These are phyloP conservation scores for Suillus subalutaceus DNA, from an alignment of 768 basidiomycete species.

Conservation along the genomic window DNA sequence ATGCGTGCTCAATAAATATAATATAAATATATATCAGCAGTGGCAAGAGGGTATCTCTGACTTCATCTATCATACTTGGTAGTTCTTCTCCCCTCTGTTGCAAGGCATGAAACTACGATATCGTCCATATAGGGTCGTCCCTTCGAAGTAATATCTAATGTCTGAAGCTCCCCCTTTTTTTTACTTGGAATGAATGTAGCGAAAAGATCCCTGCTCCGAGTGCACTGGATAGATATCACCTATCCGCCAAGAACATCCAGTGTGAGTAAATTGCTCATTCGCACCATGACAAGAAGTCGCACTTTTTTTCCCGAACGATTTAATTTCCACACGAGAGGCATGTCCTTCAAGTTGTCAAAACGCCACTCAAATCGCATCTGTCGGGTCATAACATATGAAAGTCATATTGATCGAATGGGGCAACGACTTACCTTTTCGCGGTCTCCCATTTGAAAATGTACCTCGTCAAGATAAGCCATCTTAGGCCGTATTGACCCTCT, in stretches of 20 bases:
- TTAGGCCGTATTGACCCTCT: not conserved
- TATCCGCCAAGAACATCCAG: not conserved
- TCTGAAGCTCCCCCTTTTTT: not conserved
- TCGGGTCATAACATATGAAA: not conserved
- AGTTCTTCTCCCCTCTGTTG: not conserved
- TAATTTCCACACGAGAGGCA: not conserved
- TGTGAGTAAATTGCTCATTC: not conserved
- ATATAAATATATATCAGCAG: not conserved
- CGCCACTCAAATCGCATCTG: not conserved
- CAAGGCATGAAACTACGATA: conserved; percentile 5
- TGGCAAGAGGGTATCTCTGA: not conserved
- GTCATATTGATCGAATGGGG: not conserved
- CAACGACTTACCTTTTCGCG: not conserved
- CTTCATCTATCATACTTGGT: not conserved
- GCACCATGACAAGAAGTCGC: not conserved
- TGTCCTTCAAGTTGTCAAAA: not conserved
- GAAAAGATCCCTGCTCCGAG: not conserved
- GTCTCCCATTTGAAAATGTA: not conserved
- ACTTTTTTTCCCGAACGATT: not conserved
- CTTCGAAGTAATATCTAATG: not conserved
- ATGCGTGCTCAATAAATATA: not conserved
- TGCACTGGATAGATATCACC: not conserved
- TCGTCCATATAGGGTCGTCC: conserved; percentile 1
- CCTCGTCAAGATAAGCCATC: not conserved
- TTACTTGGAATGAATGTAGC: not conserved